phyloP scores from a whole-genome alignment of 2,329 filamentous ascomycete species.

The Paracorniculantispora psalliotae region DNA sequence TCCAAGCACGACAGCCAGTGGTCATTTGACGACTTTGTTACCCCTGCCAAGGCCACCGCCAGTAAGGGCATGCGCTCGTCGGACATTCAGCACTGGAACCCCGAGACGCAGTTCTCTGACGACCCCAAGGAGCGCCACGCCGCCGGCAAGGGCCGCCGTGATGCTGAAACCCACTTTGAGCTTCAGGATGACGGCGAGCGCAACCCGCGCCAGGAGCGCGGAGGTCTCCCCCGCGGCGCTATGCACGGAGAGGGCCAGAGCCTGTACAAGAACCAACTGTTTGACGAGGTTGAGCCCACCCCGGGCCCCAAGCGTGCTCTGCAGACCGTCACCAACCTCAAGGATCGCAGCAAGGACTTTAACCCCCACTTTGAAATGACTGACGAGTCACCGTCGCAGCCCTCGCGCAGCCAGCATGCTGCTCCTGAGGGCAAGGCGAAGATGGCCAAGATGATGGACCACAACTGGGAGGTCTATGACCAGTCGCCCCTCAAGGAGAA shows the following conservation, averaged over 20 bases:
- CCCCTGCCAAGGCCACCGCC: slow-evolving; percentile 67
- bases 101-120: slow-evolving; percentile 51
- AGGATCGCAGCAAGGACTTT: slow-evolving; percentile 71
- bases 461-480: slow-evolving; percentile 55
- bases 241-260: slow-evolving; percentile 60
- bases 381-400: slow-evolving; percentile 56
- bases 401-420: slow-evolving; percentile 36
- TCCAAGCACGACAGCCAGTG: slow-evolving; percentile 70
- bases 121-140: slow-evolving; percentile 55
- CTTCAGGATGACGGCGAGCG: slow-evolving; percentile 69
- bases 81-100: slow-evolving; percentile 74
- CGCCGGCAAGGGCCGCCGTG: slow-evolving; percentile 65
- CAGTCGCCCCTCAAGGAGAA: slow-evolving; percentile 55
- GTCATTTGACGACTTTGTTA: slow-evolving; percentile 84
- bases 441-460: slow-evolving; percentile 68
- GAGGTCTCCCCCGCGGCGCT: slow-evolving; percentile 46
- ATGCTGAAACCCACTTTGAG: slow-evolving; percentile 79
- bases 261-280: slow-evolving; percentile 74
- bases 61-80: slow-evolving; percentile 57
- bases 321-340: slow-evolving; percentile 66
- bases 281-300: slow-evolving; percentile 50
- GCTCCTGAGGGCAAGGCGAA: slow-evolving; percentile 60
- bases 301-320: slow-evolving; percentile 44
- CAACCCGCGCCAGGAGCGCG: slow-evolving; percentile 42
- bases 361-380: slow-evolving; percentile 71